Evolutionary conservation across 1,284 basidiomycete species (phyloP), one percentile per base, ranked within the genome.

Genomic region (Trichosporon inkin): DNA sequence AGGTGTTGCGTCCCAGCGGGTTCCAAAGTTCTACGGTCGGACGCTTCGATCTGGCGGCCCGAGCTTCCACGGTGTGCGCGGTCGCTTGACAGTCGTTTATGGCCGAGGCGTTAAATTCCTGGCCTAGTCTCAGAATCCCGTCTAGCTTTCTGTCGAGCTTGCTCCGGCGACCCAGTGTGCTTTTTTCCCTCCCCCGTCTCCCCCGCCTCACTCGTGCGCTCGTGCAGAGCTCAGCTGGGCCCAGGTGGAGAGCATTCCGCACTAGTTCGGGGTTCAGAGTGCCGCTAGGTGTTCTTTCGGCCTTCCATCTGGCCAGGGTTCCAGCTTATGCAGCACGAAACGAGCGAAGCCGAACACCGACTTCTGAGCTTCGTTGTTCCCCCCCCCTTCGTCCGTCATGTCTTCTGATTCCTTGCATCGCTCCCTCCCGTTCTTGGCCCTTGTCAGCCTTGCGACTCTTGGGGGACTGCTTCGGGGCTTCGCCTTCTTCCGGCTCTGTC

Each of bases 351-450:
- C 20, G 22, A 58, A 53, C 14, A 19, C 32, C 2, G 53, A n/a
- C 41, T 59, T 59, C 17, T 53, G 51, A 10, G 19, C 39, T 19
- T 44, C 52, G 22, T 22, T 35, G 32, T 47, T 55, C 17, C 53
- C n/a, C 52, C 37, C n/a, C 8, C 40, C 10, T 13, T 41, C 40
- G n/a, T n/a, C 40, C n/a, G n/a, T n/a, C n/a, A n/a, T 20, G 17
- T n/a, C n/a, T 39, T 54, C 34, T 53, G 19, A 34, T 36, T 17
- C 2, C 51, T 22, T n/a, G 22, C 34, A 28, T 10, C 34, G 32
- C 49, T 52, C 49, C 16, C n/a, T n/a, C 3, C 5, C 36, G 17
- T 8, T 16, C 36, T 28, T 28, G 4, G 34, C 24, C 20, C n/a
- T 14, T 24, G 10, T 37, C 16, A 34, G 14, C 38, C n/a, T 40